Base-by-base conservation (phyloP, 208 protist species). In the Leishmania lainsoni region DNA sequence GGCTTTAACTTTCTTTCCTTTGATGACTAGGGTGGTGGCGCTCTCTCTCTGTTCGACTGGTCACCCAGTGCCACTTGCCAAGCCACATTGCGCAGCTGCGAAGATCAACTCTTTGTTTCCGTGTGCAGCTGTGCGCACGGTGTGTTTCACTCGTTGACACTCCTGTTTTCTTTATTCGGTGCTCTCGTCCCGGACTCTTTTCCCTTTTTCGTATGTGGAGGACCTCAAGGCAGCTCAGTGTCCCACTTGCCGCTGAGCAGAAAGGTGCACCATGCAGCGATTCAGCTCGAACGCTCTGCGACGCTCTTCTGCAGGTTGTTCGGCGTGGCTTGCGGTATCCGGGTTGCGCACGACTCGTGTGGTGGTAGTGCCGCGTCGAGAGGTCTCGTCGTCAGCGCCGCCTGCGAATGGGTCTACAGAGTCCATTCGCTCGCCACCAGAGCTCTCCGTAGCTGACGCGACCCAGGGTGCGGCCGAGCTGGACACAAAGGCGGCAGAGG, bases 401-500 rank as follows among this genome's bases (percentile, higher is more conserved):
- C 39, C 74, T 49, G 10, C 56, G 12, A 12, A 32, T 51, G 74
- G 54, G 20, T 65, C 74, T 51, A 32, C 74, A 17, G 54, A 39
- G 39, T 5, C 75, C 54, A 48, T 14, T 17, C 63, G 35, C 12
- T 69, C 51, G 35, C 22, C 76, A 20, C 4, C 35, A 12, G 29
- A 69, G 45, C 0, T 61, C 0, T 35, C 65, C n/a, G 16, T 8
- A 35, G 32, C 35, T 29, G n/a, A 29, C n/a, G 49, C 51, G 29
- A 20, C 39, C 26, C 69, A 35, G 32, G 74, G 16, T 10, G 14
- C 75, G 16, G 63, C 76, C 3, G 49, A 82, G 39, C 42, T 95
- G 74, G 90, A 96, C 83, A 83, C 84, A 22, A 77, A 85, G 63
- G 84, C 90, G 17, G 74, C 80, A 48, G 85, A 91, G 81, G 81